phyloP scores from a whole-genome alignment of 192 early-diverging fungal species.

The Backusella westeae region DNA sequence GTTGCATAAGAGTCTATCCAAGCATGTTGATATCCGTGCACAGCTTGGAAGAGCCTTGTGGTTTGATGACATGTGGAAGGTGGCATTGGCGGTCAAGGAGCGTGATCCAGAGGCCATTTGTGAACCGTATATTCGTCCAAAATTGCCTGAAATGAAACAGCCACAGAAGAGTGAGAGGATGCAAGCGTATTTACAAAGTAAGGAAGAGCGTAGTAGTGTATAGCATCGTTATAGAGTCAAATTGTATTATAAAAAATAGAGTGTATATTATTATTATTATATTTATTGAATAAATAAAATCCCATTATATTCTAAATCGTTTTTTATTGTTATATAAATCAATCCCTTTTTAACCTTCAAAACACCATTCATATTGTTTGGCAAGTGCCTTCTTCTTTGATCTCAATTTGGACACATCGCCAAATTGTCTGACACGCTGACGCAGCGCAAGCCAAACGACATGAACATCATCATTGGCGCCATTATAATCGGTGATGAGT shows the following conservation, averaged over 20 bases:
- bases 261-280: neutral
- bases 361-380: constrained; percentile 34
- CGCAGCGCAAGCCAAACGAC: constrained; percentile 23
- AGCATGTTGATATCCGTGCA: constrained; percentile 79
- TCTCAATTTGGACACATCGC: constrained; percentile 7
- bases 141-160: neutral
- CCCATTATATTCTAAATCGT: neutral
- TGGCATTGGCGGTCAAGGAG: constrained; percentile 56
- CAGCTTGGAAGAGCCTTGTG: constrained; percentile 59
- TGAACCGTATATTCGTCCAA: constrained; percentile 7
- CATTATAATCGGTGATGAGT: constrained; percentile 16
- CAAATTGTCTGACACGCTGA: constrained; percentile 18
- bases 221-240: neutral
- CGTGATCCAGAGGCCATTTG: constrained; percentile 13
- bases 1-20: constrained; percentile 69
- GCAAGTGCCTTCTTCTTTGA: constrained; percentile 11
- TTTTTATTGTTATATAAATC: neutral
- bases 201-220: neutral
- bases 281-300: neutral
- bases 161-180: neutral
- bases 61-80: constrained; percentile 57
- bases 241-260: neutral
- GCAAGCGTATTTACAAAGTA: neutral
- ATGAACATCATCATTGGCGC: constrained; percentile 17
- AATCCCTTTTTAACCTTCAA: constrained; percentile 9